These are phyloP conservation scores for Candida ovalis DNA, from an alignment of 805 yeast genomes.

Conservation along the genomic window DNA sequence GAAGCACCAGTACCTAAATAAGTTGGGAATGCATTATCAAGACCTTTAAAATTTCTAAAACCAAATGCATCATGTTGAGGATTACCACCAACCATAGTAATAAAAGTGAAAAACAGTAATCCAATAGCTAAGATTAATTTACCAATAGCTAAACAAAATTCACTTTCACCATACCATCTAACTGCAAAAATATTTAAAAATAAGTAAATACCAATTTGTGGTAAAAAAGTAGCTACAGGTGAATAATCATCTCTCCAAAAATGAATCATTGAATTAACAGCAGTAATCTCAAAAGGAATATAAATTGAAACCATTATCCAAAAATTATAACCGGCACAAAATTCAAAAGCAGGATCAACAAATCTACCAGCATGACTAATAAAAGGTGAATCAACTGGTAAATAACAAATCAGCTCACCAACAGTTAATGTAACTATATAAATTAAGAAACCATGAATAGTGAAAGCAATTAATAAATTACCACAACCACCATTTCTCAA, in stretches of 20 bases:
- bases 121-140: slow-evolving; percentile 47
- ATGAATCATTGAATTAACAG: slow-evolving; percentile 51
- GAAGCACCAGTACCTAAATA: slow-evolving; percentile 44
- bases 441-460: slow-evolving; percentile 31
- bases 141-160: slow-evolving; percentile 44
- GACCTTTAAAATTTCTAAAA: slow-evolving; percentile 1
- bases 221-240: slow-evolving; percentile 42
- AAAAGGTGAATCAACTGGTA: slow-evolving; percentile 36
- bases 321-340: slow-evolving; percentile 35
- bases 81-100: slow-evolving; percentile 56
- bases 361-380: slow-evolving; percentile 35
- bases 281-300: slow-evolving; percentile 33
- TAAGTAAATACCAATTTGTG: slow-evolving; percentile 41
- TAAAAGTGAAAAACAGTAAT: slow-evolving; percentile 44
- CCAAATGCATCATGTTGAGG: slow-evolving; percentile 50
- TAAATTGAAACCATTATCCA: slow-evolving; percentile 42
- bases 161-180: slow-evolving; percentile 47
- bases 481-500: slow-evolving; percentile 33
- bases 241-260: slow-evolving; percentile 48
- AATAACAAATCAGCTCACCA: slow-evolving; percentile 36
- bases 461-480: slow-evolving; percentile 30
- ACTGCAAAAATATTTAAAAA: slow-evolving; percentile 45
- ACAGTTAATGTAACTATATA: slow-evolving; percentile 33
- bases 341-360: slow-evolving; percentile 36
- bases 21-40: slow-evolving; percentile 37